Evolutionary conservation across 2,329 filamentous ascomycete genomes (phyloP).

Genomic region (Drechslerella coelobrocha): DNA sequence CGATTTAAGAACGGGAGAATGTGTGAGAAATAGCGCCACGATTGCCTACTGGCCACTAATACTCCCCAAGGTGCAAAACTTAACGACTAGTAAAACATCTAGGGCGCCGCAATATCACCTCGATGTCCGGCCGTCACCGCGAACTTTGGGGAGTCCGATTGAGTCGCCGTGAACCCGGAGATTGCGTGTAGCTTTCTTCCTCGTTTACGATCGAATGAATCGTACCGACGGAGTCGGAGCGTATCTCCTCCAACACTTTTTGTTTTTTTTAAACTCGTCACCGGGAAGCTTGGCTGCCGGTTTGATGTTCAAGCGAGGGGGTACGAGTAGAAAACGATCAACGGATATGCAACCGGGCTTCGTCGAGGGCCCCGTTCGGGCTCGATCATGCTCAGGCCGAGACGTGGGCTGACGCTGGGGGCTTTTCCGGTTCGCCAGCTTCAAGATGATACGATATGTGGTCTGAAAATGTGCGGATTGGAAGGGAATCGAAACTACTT

Average conservation of each 20-base stretch:
- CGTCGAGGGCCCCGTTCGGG: conserved; percentile 36
- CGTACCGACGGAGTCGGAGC: not conserved
- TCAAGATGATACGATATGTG: not conserved
- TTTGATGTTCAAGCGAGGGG: conserved; percentile 41
- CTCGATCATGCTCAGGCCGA: conserved; percentile 21
- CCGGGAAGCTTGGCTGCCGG: conserved; percentile 7
- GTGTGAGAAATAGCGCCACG: conserved; percentile 48
- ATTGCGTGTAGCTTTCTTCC: not conserved
- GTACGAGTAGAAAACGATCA: conserved; percentile 37
- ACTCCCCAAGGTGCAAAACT: conserved; percentile 7
- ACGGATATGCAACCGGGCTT: conserved; percentile 31
- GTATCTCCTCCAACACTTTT: conserved; percentile 31
- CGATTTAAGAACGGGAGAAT: conserved; percentile 45
- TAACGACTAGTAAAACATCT: not conserved
- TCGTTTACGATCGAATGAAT: not conserved
- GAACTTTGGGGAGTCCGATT: not conserved
- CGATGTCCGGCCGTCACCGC: not conserved
- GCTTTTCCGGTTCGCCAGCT: not conserved
- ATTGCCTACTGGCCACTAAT: conserved; percentile 26
- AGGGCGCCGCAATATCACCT: not conserved
- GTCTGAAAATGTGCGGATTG: not conserved
- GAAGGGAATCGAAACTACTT: conserved; percentile 1
- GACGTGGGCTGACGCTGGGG: conserved; percentile 16
- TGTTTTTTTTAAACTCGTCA: not conserved
- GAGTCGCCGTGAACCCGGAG: not conserved